Percentiles rank a stretch among this genome's conserved stretches.
Conservation (phyloP, 176 grass and related monocot genomes). For the Ananas comosus region DNA sequence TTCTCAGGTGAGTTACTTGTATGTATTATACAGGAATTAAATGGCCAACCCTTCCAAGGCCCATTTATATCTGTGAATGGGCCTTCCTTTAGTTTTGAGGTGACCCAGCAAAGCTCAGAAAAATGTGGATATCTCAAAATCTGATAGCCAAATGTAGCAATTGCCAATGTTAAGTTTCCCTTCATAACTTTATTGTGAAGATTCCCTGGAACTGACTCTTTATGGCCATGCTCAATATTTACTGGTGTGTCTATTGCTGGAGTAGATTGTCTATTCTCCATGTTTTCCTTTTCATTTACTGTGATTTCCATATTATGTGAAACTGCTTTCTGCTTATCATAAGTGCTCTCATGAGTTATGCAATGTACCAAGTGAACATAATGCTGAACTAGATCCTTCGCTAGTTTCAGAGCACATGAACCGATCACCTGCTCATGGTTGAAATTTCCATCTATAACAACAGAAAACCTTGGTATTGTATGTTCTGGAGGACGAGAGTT, state of each 20-base stretch:
- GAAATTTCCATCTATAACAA: conserved; percentile 62
- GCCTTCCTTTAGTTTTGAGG: conserved; percentile 82
- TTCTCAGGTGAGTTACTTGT: conserved; percentile 28
- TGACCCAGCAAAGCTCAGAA: conserved; percentile 92
- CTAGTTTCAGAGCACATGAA: conserved; percentile 52
- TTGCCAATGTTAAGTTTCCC: conserved; percentile 43
- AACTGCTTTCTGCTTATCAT: conserved; percentile 29
- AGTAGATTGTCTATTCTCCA: conserved; percentile 16
- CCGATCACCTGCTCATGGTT: conserved; percentile 54
- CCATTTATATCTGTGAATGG: conserved; percentile 80
- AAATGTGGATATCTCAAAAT: conserved; percentile 81
- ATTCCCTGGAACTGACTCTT: conserved; percentile 29
- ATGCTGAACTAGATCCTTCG: conserved; percentile 60
- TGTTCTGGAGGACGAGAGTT: conserved; percentile 43
- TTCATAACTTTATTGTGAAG: conserved; percentile 31
- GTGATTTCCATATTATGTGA: conserved; percentile 28
- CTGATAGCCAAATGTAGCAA: conserved; percentile 73
- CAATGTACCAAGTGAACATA: conserved; percentile 76
- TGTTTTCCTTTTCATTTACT: conserved; percentile 17
- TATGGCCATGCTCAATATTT: conserved; percentile 13
- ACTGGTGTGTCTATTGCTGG: conserved; percentile 8
- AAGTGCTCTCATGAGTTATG: conserved; percentile 32
- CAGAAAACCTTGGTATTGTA: conserved; percentile 60
- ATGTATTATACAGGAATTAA: conserved; percentile 80
- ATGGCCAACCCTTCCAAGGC: conserved; percentile 96